phyloP scores from a whole-genome alignment of 768 basidiomycete species.

The Collybia sordida region DNA sequence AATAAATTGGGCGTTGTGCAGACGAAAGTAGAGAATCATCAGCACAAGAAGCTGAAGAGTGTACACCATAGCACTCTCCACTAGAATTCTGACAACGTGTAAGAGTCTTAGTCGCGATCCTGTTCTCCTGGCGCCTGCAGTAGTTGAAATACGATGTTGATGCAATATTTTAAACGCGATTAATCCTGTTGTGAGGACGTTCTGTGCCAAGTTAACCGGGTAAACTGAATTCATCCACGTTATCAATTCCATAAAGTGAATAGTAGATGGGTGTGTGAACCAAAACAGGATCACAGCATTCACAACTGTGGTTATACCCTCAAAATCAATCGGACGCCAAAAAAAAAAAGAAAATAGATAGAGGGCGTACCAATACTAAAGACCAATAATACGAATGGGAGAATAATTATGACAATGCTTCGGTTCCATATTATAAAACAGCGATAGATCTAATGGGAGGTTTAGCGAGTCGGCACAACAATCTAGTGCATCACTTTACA shows the following conservation, averaged over 20 bases:
- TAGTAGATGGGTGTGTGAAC: slow-evolving; percentile 18
- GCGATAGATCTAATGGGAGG: slow-evolving; percentile 15
- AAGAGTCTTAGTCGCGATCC: slow-evolving; percentile 11
- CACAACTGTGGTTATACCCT: background rate
- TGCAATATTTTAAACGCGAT: slow-evolving; percentile 22
- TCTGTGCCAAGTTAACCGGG: slow-evolving; percentile 12
- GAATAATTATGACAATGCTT: slow-evolving; percentile 15
- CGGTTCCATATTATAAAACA: slow-evolving; percentile 24
- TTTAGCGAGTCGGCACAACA: too few species aligned
- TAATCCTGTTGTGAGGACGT: slow-evolving; percentile 24
- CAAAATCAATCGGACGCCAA: too few species aligned
- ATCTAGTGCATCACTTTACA: background rate
- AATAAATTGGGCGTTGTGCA: slow-evolving; percentile 23
- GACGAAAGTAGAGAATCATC: slow-evolving; percentile 23
- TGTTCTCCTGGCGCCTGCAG: slow-evolving; percentile 11
- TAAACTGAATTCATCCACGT: slow-evolving; percentile 2
- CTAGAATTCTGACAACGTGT: slow-evolving; percentile 23
- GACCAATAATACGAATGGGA: slow-evolving; percentile 17
- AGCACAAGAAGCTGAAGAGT: slow-evolving; percentile 24
- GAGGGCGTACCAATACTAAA: slow-evolving; percentile 15
- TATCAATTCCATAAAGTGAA: background rate
- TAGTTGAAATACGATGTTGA: slow-evolving; percentile 19
- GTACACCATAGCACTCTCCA: slow-evolving; percentile 31
- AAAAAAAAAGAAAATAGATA: background rate
- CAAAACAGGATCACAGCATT: slow-evolving; percentile 15